A percentile compares a stretch with the other conserved stretches of the same genome.
phyloP scores from a whole-genome alignment of 2,329 filamentous ascomycete species.

The Elsinoe perseae region DNA sequence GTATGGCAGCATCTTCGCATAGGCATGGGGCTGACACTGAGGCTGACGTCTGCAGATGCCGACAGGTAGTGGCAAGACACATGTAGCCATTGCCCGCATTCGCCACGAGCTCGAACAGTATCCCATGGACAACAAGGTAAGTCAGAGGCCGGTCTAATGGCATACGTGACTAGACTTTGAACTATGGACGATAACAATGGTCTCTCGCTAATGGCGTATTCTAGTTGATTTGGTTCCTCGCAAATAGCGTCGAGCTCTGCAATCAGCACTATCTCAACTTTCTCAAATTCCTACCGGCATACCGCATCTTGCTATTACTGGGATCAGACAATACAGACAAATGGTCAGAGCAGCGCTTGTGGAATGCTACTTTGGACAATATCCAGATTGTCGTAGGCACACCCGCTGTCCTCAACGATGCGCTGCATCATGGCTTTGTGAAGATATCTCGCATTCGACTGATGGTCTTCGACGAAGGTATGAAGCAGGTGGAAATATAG shows the following conservation, averaged over 20 bases:
- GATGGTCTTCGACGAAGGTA: constrained; percentile 78
- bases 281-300: constrained; percentile 34
- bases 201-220: too few species aligned
- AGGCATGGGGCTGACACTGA: background rate
- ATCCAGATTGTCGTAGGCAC: constrained; percentile 71
- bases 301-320: constrained; percentile 55
- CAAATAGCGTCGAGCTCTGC: constrained; percentile 40
- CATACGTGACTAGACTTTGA: too few species aligned
- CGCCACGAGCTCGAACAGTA: constrained; percentile 36
- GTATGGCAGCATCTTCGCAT: constrained; percentile 16
- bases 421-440: constrained; percentile 67
- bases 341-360: constrained; percentile 61
- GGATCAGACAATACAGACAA: constrained; percentile 62
- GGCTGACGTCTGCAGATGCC: constrained; percentile 32
- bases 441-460: constrained; percentile 55
- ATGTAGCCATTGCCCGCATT: constrained; percentile 40
- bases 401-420: constrained; percentile 65
- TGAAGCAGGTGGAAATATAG: constrained; percentile 2
- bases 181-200: too few species aligned
- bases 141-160: too few species aligned
- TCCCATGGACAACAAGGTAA: constrained; percentile 29
- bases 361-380: constrained; percentile 58
- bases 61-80: constrained; percentile 44
- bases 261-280: constrained; percentile 37
- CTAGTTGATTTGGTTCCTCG: constrained; percentile 41